Conservation (phyloP, 345 rosid genomes). For the Erysimum cheiranthoides region DNA sequence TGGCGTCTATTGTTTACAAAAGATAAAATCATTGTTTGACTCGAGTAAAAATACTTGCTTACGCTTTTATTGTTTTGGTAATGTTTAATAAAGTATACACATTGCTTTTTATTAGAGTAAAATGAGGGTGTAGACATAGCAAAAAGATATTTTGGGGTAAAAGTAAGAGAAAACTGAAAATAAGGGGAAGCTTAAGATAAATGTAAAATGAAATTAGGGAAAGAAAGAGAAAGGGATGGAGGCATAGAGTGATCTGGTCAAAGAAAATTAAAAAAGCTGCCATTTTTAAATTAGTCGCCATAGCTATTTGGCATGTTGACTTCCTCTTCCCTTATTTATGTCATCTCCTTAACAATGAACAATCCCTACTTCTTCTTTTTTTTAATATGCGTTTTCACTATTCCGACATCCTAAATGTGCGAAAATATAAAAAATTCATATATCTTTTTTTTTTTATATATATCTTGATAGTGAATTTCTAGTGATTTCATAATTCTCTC, state of each 20-base stretch:
- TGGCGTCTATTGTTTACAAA: background rate
- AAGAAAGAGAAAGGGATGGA: background rate
- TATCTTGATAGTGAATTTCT: background rate
- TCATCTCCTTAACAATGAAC: conserved; percentile 22
- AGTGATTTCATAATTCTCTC: background rate
- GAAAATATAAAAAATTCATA: background rate
- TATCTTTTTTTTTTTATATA: background rate
- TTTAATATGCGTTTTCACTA: conserved; percentile 16
- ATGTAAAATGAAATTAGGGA: background rate
- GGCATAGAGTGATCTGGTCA: conserved; percentile 28
- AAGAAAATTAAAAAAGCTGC: conserved; percentile 34
- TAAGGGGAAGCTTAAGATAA: background rate
- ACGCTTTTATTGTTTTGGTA: background rate
- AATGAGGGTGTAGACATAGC: background rate
- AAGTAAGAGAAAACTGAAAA: background rate
- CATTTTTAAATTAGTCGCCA: conserved; percentile 8
- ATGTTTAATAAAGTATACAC: background rate
- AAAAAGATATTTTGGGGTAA: background rate
- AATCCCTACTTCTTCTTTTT: background rate
- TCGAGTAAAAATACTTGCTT: background rate
- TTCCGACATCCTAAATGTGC: conserved; percentile 12
- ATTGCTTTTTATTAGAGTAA: background rate
- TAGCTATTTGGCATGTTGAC: conserved; percentile 40
- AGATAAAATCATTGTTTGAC: background rate
- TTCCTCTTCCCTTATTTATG: conserved; percentile 26